Base-by-base conservation (phyloP, 2,329 filamentous ascomycete genomes). In the Fusarium miscanthi region DNA sequence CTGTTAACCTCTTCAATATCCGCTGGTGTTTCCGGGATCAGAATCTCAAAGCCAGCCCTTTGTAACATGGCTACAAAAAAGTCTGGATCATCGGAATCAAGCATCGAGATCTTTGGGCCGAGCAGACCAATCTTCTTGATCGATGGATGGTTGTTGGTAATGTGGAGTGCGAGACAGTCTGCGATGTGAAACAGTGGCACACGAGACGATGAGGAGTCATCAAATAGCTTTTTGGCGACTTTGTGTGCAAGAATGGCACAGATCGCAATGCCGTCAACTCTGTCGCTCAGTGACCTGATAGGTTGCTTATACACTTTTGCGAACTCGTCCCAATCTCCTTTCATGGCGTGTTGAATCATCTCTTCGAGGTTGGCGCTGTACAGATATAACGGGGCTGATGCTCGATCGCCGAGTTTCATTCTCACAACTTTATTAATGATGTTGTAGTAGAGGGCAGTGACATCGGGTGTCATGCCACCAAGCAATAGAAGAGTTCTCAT, bases 281-380 rank as follows among this genome's bases (percentile, higher is more conserved):
- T 38, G 2, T 35, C 23, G 4, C 60, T 59, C 6, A 63, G 17
- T 0, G 25, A 31, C 11, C 16, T 8, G 13, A 63, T 60, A 3
- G 60, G 60, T 19, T 49, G 16, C 40, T 43, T 38, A 9, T 63
- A 63, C 2, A 40, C 38, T 4, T 25, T 33, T 30, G 54, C 25
- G 4, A 63, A 63, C 16, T 38, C 37, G 1, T 25, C 8, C 56
- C 54, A 63, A 12, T 63, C 30, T 4, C 43, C 56, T 11, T 61
- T 31, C 37, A 31, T 49, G 30, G 56, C 60, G 27, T 63, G 17
- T 16, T 49, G 56, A 4, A 63, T 49, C 60, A 63, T 63, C 11
- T 61, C 43, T 41, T 63, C 56, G 16, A 63, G 42, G 16, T 61
- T 63, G 23, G 56, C 60, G 31, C 60, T 62, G 35, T 61, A 42